Percentiles rank a stretch among this genome's conserved stretches.
phyloP scores from a whole-genome alignment of 2,329 filamentous ascomycete species.

The Exophiala spinifera region DNA sequence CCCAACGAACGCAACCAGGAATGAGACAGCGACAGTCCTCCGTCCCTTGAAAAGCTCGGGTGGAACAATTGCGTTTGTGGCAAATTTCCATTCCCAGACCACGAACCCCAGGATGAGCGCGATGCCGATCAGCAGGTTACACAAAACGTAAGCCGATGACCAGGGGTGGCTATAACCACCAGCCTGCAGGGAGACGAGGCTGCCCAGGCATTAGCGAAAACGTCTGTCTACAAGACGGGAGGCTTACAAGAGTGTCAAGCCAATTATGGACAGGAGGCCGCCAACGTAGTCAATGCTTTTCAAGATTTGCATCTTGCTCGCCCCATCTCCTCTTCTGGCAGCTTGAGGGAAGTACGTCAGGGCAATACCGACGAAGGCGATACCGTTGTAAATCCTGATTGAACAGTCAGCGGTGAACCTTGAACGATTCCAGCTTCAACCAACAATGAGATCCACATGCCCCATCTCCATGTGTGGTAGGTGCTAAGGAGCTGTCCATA shows the following conservation, averaged over 20 bases:
- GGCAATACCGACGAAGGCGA: neutral
- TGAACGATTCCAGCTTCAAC: neutral
- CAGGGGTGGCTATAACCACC: constrained; percentile 49
- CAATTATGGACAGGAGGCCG: constrained; percentile 47
- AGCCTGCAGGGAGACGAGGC: too few species aligned
- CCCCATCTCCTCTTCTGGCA: constrained; percentile 9
- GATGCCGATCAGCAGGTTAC: constrained; percentile 45
- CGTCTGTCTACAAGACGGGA: too few species aligned
- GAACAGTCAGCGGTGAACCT: too few species aligned
- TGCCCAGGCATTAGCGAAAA: constrained; percentile 44
- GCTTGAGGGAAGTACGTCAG: constrained; percentile 15
- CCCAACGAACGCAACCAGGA: constrained; percentile 59
- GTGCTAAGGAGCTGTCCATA: constrained; percentile 7
- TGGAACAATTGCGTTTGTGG: constrained; percentile 47
- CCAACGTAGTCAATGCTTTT: constrained; percentile 54
- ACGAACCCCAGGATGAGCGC: constrained; percentile 39
- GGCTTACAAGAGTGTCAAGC: constrained; percentile 33
- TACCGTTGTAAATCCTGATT: constrained; percentile 3
- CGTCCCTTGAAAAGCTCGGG: constrained; percentile 46
- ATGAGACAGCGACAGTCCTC: constrained; percentile 50
- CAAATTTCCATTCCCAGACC: constrained; percentile 46
- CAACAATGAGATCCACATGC: constrained; percentile 9
- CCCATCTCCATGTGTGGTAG: constrained; percentile 25
- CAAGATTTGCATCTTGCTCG: constrained; percentile 1
- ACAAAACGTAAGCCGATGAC: constrained; percentile 44